A percentile compares a stretch with the other conserved stretches of the same genome.
phyloP scores from a whole-genome alignment of 176 grass and related monocot species.

The Cocos nucifera region DNA sequence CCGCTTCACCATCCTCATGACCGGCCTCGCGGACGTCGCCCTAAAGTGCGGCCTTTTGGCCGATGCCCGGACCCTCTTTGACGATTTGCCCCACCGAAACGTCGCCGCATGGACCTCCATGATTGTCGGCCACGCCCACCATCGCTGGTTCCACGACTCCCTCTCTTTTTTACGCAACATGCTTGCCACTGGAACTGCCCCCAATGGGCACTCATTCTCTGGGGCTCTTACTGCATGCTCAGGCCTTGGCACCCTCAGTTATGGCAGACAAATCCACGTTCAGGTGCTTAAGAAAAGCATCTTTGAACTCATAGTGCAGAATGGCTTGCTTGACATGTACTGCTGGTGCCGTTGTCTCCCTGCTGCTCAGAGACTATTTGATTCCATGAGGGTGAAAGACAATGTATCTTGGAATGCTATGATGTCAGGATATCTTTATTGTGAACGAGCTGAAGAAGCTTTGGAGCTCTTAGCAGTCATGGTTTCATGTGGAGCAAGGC shows the following conservation, averaged over 20 bases:
- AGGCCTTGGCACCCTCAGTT: constrained; percentile 5
- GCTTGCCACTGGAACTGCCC: constrained; percentile 4
- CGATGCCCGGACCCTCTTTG: constrained; percentile 31
- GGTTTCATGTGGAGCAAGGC: constrained; percentile 12
- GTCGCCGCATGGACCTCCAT: constrained; percentile 60
- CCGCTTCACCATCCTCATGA: background rate
- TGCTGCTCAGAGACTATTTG: constrained; percentile 24
- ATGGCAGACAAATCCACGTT: constrained; percentile 45
- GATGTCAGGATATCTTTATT: constrained; percentile 36
- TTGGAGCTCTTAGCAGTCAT: constrained; percentile 29
- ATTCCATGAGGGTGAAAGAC: constrained; percentile 26
- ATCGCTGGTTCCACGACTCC: constrained; percentile 7
- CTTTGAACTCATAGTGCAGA: constrained; percentile 27
- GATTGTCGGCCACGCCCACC: constrained; percentile 40
- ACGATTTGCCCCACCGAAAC: constrained; percentile 38
- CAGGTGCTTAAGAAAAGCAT: constrained; percentile 28
- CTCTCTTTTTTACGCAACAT: constrained; percentile 25
- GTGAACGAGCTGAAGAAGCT: constrained; percentile 34
- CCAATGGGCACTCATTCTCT: constrained; percentile 40
- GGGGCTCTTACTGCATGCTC: constrained; percentile 34
- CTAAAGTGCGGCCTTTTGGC: constrained; percentile 23
- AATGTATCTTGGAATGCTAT: constrained; percentile 44
- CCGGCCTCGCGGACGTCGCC: constrained; percentile 19
- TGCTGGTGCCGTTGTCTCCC: constrained; percentile 17
- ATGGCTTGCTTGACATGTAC: constrained; percentile 55